Evolutionary conservation across 225 moss, liverwort and hornwort genomes (phyloP).

Genomic region (Ulota crispa): DNA sequence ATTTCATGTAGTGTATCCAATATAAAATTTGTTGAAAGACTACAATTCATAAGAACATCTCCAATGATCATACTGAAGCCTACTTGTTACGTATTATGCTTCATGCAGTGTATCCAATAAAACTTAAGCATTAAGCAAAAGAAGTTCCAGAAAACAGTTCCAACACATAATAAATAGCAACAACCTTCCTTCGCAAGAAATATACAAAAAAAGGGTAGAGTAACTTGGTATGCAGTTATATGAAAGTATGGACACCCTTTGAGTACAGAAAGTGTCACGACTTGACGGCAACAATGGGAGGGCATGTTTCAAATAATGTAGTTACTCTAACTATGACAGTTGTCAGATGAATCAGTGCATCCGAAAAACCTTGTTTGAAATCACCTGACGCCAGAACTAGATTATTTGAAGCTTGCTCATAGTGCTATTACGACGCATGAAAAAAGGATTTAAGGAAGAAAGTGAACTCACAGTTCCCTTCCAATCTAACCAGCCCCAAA

Average conservation of each 20-base stretch:
- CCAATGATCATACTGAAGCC: too few relatives aligned
- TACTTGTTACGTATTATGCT: background rate
- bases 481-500: background rate
- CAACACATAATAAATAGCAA: background rate
- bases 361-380: slow-evolving; percentile 29
- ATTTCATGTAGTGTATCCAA: too few relatives aligned
- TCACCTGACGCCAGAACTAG: slow-evolving; percentile 20
- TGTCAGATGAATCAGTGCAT: slow-evolving; percentile 47
- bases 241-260: slow-evolving; percentile 18
- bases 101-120: too few relatives aligned
- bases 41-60: too few relatives aligned
- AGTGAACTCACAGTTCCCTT: background rate
- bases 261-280: slow-evolving; percentile 38
- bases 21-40: too few relatives aligned
- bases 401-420: slow-evolving; percentile 30
- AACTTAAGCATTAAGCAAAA: background rate
- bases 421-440: slow-evolving; percentile 17
- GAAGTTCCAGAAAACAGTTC: background rate
- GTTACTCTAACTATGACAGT: slow-evolving; percentile 38
- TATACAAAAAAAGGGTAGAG: background rate
- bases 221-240: slow-evolving; percentile 15
- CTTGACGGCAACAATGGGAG: slow-evolving; percentile 37
- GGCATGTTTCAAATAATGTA: slow-evolving; percentile 35
- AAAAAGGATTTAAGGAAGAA: slow-evolving; percentile 14
- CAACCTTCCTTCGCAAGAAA: background rate